phyloP scores from a whole-genome alignment of 176 grass and related monocot genomes.

The Carex littledalei region DNA sequence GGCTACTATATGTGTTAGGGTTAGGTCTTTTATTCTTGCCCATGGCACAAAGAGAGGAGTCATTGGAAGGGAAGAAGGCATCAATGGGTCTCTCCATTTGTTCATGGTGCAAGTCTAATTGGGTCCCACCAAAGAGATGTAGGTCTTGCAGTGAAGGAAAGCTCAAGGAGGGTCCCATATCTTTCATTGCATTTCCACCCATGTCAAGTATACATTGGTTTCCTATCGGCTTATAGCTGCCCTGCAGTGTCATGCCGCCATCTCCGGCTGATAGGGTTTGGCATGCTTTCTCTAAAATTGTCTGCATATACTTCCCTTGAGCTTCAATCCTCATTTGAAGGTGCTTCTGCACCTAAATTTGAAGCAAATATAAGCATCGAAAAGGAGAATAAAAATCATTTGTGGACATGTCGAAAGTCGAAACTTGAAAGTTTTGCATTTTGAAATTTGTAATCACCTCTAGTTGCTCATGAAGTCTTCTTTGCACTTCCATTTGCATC shows the following conservation, averaged over 20 bases:
- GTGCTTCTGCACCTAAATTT: conserved; percentile 73
- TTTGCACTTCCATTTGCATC: conserved; percentile 97
- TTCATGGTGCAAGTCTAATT: conserved; percentile 73
- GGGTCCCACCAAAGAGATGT: conserved; percentile 55
- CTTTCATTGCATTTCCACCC: conserved; percentile 37
- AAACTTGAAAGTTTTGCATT: not conserved
- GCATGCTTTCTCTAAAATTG: conserved; percentile 89
- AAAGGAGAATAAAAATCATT: not conserved
- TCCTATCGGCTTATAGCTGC: conserved; percentile 51
- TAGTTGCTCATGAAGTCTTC: conserved; percentile 87
- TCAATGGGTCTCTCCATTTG: conserved; percentile 67
- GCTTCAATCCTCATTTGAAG: conserved; percentile 98
- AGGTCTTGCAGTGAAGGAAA: conserved; percentile 78
- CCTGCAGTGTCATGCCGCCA: conserved; percentile 19
- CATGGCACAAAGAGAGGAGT: conserved; percentile 29
- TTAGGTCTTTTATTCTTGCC: conserved; percentile 50
- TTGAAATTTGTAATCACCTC: conserved; percentile 54
- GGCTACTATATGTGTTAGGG: conserved; percentile 27
- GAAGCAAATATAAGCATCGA: not conserved
- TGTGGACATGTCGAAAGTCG: not conserved
- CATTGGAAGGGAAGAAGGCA: conserved; percentile 47
- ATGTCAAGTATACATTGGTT: conserved; percentile 54
- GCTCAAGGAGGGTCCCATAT: conserved; percentile 47
- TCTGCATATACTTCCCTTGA: conserved; percentile 97
- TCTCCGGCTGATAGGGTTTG: conserved; percentile 55